Percentiles rank a stretch among this genome's conserved stretches.
These are phyloP conservation scores for Candida labiduridarum DNA, from an alignment of 1,139 yeast genomes.

Conservation along the genomic window DNA sequence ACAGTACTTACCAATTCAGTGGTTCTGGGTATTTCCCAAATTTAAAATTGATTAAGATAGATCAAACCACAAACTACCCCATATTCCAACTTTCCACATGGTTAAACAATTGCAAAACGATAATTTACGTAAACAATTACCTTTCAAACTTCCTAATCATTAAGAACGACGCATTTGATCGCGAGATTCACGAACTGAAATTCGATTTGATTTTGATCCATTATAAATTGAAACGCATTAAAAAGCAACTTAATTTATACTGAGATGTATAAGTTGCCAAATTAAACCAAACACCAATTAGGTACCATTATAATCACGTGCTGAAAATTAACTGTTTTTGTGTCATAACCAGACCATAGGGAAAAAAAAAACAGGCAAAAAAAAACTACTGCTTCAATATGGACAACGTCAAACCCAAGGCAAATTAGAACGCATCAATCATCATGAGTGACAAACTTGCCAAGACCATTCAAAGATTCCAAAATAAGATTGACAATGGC, in stretches of 20 bases:
- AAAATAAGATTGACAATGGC: slow-evolving; percentile 68
- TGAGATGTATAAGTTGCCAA: neutral
- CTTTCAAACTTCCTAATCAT: slow-evolving; percentile 4
- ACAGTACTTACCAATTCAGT: neutral
- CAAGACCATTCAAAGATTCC: slow-evolving; percentile 65
- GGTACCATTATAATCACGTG: too few species aligned
- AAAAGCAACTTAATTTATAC: neutral
- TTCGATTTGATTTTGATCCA: slow-evolving; percentile 2
- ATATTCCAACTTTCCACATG: slow-evolving; percentile 6
- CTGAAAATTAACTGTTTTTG: too few species aligned
- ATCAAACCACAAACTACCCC: slow-evolving; percentile 13
- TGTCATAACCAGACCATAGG: too few species aligned
- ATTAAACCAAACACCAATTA: too few species aligned
- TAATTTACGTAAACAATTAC: slow-evolving; percentile 7
- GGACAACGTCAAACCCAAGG: slow-evolving; percentile 1
- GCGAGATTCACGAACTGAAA: slow-evolving; percentile 1
- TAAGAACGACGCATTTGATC: neutral
- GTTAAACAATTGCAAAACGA: slow-evolving; percentile 6
- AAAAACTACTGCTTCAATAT: neutral
- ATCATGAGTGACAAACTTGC: slow-evolving; percentile 48
- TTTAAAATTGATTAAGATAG: slow-evolving; percentile 10
- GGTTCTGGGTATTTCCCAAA: neutral
- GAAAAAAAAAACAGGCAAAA: neutral
- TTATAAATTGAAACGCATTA: neutral
- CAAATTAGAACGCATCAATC: neutral